Evolutionary conservation across 1,284 basidiomycete genomes (phyloP).

Genomic region (Cyathus pygmaeus): DNA sequence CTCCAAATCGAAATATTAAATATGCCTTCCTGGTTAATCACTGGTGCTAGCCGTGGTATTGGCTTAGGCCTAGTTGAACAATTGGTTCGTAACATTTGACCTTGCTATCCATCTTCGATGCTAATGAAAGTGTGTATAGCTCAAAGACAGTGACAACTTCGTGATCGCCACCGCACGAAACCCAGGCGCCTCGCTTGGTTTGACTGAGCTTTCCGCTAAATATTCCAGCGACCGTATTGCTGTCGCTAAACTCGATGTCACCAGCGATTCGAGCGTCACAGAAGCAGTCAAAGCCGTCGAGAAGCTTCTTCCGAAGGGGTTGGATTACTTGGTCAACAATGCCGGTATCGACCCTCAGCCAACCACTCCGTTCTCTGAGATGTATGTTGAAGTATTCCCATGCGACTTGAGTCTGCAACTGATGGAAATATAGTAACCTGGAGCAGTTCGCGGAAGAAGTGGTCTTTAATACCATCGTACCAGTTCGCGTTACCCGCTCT

Average conservation of each 20-base stretch:
- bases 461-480: constrained; percentile 21
- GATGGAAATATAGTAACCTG: constrained; percentile 14
- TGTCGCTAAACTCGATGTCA: constrained; percentile 16
- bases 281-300: constrained; percentile 14
- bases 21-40: constrained; percentile 25
- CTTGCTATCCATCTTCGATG: background rate
- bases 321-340: constrained; percentile 30
- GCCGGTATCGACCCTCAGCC: constrained; percentile 25
- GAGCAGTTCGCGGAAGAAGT: constrained; percentile 23
- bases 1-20: background rate
- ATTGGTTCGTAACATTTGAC: constrained; percentile 12
- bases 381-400: constrained; percentile 13
- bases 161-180: constrained; percentile 26
- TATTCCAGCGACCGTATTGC: constrained; percentile 13
- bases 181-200: constrained; percentile 5
- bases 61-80: constrained; percentile 15
- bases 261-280: constrained; percentile 16
- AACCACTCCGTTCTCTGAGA: constrained; percentile 20
- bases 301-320: constrained; percentile 24
- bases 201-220: constrained; percentile 15
- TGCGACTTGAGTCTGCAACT: background rate
- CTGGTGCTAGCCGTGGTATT: constrained; percentile 28
- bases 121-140: constrained; percentile 11
- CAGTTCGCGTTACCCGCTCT: constrained; percentile 18
- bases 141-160: constrained; percentile 23